Evolutionary conservation across 345 rosid species (phyloP).

Genomic region (Citrus unshiu): DNA sequence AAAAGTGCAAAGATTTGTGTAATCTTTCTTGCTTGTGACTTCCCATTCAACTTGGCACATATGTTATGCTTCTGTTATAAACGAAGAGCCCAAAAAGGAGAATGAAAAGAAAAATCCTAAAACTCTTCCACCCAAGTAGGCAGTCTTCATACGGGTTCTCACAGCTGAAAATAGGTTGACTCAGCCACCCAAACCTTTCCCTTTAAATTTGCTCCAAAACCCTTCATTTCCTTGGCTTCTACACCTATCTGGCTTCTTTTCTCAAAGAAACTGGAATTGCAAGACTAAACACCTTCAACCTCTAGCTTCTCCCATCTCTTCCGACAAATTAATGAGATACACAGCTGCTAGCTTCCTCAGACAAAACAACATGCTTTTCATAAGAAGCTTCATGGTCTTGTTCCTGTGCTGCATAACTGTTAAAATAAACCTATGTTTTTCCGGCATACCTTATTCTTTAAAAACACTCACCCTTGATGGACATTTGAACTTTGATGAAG

Average conservation of each 20-base stretch:
- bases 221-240: slow-evolving; percentile 36
- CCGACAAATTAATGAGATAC: slow-evolving; percentile 37
- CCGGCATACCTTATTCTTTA: slow-evolving; percentile 59
- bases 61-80: slow-evolving; percentile 45
- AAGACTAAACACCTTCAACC: slow-evolving; percentile 26
- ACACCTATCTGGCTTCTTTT: slow-evolving; percentile 25
- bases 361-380: slow-evolving; percentile 43
- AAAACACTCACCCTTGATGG: slow-evolving; percentile 63
- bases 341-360: slow-evolving; percentile 32
- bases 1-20: slow-evolving; percentile 74
- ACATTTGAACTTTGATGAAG: slow-evolving; percentile 60
- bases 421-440: slow-evolving; percentile 53
- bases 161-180: slow-evolving; percentile 56
- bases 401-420: slow-evolving; percentile 60
- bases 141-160: slow-evolving; percentile 73
- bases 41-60: slow-evolving; percentile 66
- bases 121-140: slow-evolving; percentile 53
- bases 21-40: slow-evolving; percentile 69
- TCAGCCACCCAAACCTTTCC: slow-evolving; percentile 40
- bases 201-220: slow-evolving; percentile 52
- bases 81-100: slow-evolving; percentile 32
- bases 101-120: slow-evolving; percentile 38
- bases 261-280: slow-evolving; percentile 10
- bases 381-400: slow-evolving; percentile 55
- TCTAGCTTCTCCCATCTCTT: slow-evolving; percentile 23